Evolutionary conservation across 2,329 filamentous ascomycete species (phyloP).

Genomic region (Fusarium chuoi): DNA sequence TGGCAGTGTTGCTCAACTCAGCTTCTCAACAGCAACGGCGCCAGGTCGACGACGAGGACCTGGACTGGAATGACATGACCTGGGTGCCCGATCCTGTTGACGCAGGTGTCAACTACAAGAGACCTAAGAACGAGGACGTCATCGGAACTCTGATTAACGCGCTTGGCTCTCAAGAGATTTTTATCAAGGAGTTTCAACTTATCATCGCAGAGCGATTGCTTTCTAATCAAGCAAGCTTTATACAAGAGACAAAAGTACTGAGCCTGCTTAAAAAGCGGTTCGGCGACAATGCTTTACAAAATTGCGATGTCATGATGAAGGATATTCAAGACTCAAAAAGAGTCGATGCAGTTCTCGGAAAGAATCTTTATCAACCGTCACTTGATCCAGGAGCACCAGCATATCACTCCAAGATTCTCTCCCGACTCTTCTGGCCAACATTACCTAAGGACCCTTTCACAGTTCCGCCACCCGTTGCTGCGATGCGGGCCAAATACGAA

Average conservation of each 20-base stretch:
- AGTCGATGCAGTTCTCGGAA: constrained; percentile 75
- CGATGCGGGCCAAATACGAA: constrained; percentile 77
- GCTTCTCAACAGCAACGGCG: constrained; percentile 64
- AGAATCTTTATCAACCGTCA: constrained; percentile 44
- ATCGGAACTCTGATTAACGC: constrained; percentile 90
- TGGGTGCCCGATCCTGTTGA: constrained; percentile 96
- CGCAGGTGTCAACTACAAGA: constrained; percentile 90
- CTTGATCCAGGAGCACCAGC: constrained; percentile 44
- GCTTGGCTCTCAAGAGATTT: constrained; percentile 88
- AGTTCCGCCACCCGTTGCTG: constrained; percentile 67
- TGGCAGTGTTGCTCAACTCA: constrained; percentile 73
- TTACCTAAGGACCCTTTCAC: constrained; percentile 76
- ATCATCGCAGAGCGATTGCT: constrained; percentile 87
- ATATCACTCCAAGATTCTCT: constrained; percentile 86
- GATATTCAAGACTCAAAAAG: constrained; percentile 87
- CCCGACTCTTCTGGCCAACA: constrained; percentile 91
- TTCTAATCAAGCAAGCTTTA: constrained; percentile 73
- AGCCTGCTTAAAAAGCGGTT: constrained; percentile 89
- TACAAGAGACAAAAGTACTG: constrained; percentile 84
- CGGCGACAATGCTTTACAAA: constrained; percentile 85
- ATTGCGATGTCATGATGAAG: constrained; percentile 96
- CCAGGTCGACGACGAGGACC: constrained; percentile 71
- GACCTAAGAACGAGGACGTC: constrained; percentile 88
- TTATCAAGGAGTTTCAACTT: constrained; percentile 92
- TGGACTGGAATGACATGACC: constrained; percentile 91